Base-by-base conservation (phyloP, 176 grass and related monocot genomes). In the Oryza meridionalis region DNA sequence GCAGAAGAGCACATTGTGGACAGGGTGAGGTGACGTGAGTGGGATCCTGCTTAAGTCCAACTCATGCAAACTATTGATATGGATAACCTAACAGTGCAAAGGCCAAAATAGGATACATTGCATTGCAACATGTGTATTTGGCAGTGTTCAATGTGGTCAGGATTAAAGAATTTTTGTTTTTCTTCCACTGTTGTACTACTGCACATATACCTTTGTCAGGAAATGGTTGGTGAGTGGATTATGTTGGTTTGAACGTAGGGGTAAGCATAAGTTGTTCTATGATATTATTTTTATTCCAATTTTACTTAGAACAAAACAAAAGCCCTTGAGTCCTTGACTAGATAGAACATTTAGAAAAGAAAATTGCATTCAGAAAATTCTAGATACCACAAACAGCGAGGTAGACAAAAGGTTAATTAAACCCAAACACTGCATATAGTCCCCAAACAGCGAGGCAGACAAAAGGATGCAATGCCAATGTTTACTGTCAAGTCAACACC, bases 1-100 rank as follows among this genome's bases (percentile, higher is more conserved):
- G 42, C 45, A 83, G 55, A 49, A 35, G 77, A 42, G 81, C 68
- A 79, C 78, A 16, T 37, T 44, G 43, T 32, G 26, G 21, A n/a
- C 29, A 26, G 44, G 67, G 55, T 59, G 55, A 59, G 55, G 6
- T 72, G 67, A 70, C 5, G 51, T 69, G 14, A 77, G 50, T 63
- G 67, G 79, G 31, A 88, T 78, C 51, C 45, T 73, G 58, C 32
- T 15, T 55, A 78, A 73, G 68, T 51, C 44, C 33, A 88, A 44
- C 33, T 78, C 58, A 22, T 19, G 46, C 66, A 17, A 84, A 84
- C 81, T 83, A 58, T 45, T 67, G 74, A 78, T 65, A 45, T 15
- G 24, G 80, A 84, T 73, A 79, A 78, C 58, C 68, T 7, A 51
- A 40, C 21, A 58, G 32, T 84, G 3, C 33, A 67, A 32, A 79